A percentile compares a stretch with the other conserved stretches of the same genome.
Evolutionary conservation across 1,284 basidiomycete species (phyloP).

Genomic region (Tilletiaria anomala): DNA sequence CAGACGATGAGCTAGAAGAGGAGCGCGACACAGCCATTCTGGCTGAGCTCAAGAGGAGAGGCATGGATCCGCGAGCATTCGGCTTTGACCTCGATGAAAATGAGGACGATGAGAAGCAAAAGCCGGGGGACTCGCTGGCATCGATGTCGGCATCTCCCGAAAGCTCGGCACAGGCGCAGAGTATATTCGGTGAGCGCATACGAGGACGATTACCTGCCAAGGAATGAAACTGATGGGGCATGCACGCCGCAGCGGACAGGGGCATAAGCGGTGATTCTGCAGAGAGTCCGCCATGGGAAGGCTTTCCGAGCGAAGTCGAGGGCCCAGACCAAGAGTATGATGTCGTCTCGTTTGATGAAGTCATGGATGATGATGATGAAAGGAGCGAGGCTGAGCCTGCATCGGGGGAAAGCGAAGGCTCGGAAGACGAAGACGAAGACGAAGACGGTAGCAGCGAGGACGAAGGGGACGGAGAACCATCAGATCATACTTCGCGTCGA

Average conservation of each 20-base stretch:
- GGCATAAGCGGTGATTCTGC: too few species aligned
- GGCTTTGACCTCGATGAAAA: not conserved
- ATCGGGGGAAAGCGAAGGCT: not conserved
- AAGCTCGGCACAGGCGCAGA: too few species aligned
- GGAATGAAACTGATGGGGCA: too few species aligned
- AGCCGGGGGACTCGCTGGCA: too few species aligned
- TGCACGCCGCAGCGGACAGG: too few species aligned
- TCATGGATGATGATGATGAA: slow-evolving; percentile 3
- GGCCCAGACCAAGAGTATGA: too few species aligned
- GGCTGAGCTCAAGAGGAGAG: not conserved
- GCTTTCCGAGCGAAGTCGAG: too few species aligned
- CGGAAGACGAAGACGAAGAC: slow-evolving; percentile 4
- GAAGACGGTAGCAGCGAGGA: slow-evolving; percentile 9
- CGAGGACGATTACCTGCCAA: too few species aligned
- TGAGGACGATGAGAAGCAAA: slow-evolving; percentile 6
- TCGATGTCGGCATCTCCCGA: too few species aligned
- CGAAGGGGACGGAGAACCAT: slow-evolving; percentile 6
- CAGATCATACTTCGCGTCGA: slow-evolving; percentile 9
- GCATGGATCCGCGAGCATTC: not conserved
- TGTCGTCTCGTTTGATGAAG: too few species aligned
- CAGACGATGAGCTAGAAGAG: not conserved
- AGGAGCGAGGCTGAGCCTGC: not conserved
- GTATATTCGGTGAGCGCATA: too few species aligned
- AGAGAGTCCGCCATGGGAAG: too few species aligned
- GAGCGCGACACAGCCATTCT: not conserved